A percentile compares a stretch with the other conserved stretches of the same genome.
Evolutionary conservation across 257 asterid genomes (phyloP).

Genomic region (Gentiana straminea): DNA sequence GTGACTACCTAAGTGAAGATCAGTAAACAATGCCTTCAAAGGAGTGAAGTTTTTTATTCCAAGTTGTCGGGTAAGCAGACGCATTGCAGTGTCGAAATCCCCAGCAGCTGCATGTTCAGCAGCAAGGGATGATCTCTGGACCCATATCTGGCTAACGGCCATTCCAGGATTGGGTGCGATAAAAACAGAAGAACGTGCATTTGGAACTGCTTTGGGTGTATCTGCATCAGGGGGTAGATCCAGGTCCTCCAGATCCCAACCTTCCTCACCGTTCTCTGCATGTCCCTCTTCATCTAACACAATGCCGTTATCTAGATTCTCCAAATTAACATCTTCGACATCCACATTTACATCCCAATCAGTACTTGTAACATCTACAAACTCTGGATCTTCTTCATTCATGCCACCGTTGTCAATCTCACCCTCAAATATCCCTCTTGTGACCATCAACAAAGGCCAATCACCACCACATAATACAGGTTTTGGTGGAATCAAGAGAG

Average conservation of each 20-base stretch:
- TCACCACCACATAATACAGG: slow-evolving; percentile 63
- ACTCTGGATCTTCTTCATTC: slow-evolving; percentile 22
- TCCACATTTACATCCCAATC: slow-evolving; percentile 51
- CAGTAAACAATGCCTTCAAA: slow-evolving; percentile 38
- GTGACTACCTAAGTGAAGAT: slow-evolving; percentile 67
- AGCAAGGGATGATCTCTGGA: slow-evolving; percentile 61
- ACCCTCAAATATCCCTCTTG: slow-evolving; percentile 58
- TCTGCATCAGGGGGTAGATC: slow-evolving; percentile 83
- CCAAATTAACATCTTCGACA: slow-evolving; percentile 45
- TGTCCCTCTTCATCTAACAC: slow-evolving; percentile 42
- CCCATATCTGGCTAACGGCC: slow-evolving; percentile 82
- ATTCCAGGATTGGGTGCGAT: slow-evolving; percentile 58
- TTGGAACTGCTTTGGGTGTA: slow-evolving; percentile 39
- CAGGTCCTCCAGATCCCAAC: slow-evolving; percentile 86
- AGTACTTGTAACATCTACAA: slow-evolving; percentile 39
- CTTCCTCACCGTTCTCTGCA: slow-evolving; percentile 44
- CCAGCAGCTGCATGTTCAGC: slow-evolving; percentile 63
- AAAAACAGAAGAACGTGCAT: slow-evolving; percentile 41
- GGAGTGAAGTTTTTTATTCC: slow-evolving; percentile 56
- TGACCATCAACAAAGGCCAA: slow-evolving; percentile 62
- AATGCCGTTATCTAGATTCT: slow-evolving; percentile 36
- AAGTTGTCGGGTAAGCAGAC: slow-evolving; percentile 56
- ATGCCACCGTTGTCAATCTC: slow-evolving; percentile 39
- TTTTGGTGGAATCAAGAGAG: slow-evolving; percentile 55
- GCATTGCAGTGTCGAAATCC: slow-evolving; percentile 69